These are phyloP conservation scores for Puccinia triticina DNA, from an alignment of 1,284 basidiomycete species.

Conservation along the genomic window DNA sequence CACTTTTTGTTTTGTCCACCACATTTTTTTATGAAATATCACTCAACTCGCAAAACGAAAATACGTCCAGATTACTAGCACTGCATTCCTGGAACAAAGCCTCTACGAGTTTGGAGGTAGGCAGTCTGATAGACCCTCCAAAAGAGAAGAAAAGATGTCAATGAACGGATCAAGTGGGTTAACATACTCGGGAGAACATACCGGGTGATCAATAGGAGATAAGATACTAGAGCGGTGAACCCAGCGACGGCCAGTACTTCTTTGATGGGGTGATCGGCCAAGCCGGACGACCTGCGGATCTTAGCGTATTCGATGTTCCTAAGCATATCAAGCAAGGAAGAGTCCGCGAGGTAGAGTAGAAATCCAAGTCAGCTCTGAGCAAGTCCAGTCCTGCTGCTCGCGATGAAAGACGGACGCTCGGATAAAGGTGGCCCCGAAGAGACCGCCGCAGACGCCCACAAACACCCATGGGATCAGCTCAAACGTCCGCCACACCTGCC, in stretches of 20 bases:
- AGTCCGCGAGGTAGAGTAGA: neutral
- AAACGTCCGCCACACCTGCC: conserved; percentile 68
- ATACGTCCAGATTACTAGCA: conserved; percentile 20
- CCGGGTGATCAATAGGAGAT: conserved; percentile 68
- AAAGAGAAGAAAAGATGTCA: neutral
- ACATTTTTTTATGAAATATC: conserved; percentile 56
- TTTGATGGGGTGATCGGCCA: conserved; percentile 69
- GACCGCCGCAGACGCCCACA: conserved; percentile 43
- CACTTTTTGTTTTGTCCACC: neutral
- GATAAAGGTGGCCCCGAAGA: conserved; percentile 48
- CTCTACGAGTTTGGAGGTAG: conserved; percentile 71
- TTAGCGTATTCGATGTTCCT: conserved; percentile 68
- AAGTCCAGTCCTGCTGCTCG: conserved; percentile 66
- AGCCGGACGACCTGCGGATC: conserved; percentile 66
- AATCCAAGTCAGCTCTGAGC: conserved; percentile 64
- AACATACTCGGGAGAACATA: conserved; percentile 53
- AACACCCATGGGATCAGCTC: conserved; percentile 65
- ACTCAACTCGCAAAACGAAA: conserved; percentile 46
- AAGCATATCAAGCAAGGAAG: neutral
- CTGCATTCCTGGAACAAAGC: conserved; percentile 72
- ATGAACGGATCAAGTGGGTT: neutral
- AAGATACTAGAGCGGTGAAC: conserved; percentile 71
- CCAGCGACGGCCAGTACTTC: conserved; percentile 70
- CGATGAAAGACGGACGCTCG: conserved; percentile 22
- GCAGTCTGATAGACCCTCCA: conserved; percentile 63